A percentile compares a stretch with the other conserved stretches of the same genome.
Conservation (phyloP, 2,329 filamentous ascomycete species). For the Neophaeococcomyces mojaviensis region DNA sequence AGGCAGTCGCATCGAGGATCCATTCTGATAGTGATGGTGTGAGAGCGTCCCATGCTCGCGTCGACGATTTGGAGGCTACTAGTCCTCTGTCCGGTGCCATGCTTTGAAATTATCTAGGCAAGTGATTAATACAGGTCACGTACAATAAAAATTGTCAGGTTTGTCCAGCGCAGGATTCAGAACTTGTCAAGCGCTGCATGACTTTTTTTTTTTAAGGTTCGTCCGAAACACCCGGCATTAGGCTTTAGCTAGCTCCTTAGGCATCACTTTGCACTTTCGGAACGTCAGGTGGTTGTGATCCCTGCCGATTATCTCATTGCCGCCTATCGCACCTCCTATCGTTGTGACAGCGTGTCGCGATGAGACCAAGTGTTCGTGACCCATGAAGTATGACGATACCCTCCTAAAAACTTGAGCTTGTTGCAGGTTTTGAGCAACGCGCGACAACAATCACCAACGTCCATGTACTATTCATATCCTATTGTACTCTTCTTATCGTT, state of each 20-base stretch:
- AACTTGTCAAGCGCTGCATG: background rate
- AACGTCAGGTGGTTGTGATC: background rate
- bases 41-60: conserved; percentile 60
- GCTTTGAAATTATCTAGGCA: background rate
- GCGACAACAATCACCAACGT: background rate
- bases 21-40: conserved; percentile 69
- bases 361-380: background rate
- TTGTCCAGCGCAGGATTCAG: background rate
- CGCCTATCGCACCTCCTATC: conserved; percentile 4
- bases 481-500: too few relatives aligned
- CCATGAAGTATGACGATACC: conserved; percentile 1
- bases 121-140: too few relatives aligned
- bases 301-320: background rate
- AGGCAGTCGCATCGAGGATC: conserved; percentile 73
- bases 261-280: background rate
- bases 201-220: background rate
- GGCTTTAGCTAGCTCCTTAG: background rate
- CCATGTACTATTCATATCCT: too few relatives aligned
- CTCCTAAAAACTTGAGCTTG: background rate
- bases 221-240: background rate
- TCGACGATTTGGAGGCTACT: conserved; percentile 42
- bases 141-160: background rate
- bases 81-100: conserved; percentile 30
- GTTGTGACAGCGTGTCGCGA: conserved; percentile 7
- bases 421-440: background rate